Base-by-base conservation (phyloP, 2,329 filamentous ascomycete genomes). In the Sporothrix pseudoabietina region DNA sequence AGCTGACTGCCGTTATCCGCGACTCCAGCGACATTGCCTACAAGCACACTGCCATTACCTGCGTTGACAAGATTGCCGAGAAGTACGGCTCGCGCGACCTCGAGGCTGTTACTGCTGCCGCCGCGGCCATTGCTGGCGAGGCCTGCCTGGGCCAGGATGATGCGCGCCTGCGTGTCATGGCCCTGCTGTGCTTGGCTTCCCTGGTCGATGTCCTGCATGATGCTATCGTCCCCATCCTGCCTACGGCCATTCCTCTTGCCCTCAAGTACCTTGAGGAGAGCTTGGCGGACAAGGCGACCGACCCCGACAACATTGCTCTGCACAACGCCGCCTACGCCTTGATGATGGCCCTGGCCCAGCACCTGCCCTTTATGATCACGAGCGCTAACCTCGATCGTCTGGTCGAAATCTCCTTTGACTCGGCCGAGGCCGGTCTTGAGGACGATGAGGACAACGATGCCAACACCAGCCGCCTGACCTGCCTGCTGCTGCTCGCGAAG, bases 51-150 rank as follows among this genome's bases (percentile, higher is more conserved):
- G 93, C 94, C 0, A 90, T 99, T 75, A 90, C 90, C 49, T 98
- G 95, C 78, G 91, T 98, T 61, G 94, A 98, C 82, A 93, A 93
- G 81, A 97, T 99, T 75, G 89, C 93, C 2, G 94, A 98, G 82
- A 95, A 95, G 80, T 98, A 97, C 80, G 97, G 96, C 77, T 97
- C 96, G 85, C 97, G 94, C 80, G 93, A 97, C 78, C 86, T 92
- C 1, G 89, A 92, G 77, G 90, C 90, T 61, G 92, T 97, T 61
- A 86, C 92, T 35, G 88, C 88, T 4, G 92, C 94, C 5, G 93
- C 94, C 4, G 85, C 90, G 74, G 91, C 91, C 1, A 91, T 99
- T 77, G 90, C 92, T 52, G 90, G 94, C 57, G 84, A 89, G 72
- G 85, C 92, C 76, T 95, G 93, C 76, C 87, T 98, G 68, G 92